These are phyloP conservation scores for Penicillium robsamsonii DNA, from an alignment of 495 filamentous ascomycete species.

Conservation along the genomic window DNA sequence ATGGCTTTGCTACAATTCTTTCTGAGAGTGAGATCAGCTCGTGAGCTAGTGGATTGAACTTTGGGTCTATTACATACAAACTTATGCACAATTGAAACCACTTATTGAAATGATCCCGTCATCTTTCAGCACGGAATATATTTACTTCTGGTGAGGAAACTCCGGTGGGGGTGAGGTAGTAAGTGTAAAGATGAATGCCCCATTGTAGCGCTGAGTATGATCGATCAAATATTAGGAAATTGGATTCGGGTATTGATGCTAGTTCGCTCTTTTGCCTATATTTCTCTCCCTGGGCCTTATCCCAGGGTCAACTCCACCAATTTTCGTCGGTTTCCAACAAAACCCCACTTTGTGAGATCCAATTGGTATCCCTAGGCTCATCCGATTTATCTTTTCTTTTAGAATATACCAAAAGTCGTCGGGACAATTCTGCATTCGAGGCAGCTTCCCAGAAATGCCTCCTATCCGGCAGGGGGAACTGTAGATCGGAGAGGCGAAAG, in stretches of 20 bases:
- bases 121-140: background rate
- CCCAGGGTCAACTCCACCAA: background rate
- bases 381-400: background rate
- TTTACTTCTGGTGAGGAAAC: constrained; percentile 12
- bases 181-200: background rate
- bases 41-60: background rate
- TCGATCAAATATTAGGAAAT: background rate
- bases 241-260: background rate
- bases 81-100: background rate
- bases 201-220: background rate
- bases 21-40: constrained; percentile 15
- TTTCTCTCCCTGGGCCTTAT: background rate
- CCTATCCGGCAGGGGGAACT: background rate
- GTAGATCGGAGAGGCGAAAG: background rate
- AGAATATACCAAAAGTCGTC: background rate
- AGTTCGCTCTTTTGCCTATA: background rate
- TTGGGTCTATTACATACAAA: background rate
- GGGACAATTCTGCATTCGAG: background rate
- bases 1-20: constrained; percentile 49
- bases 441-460: background rate
- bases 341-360: background rate
- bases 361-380: background rate
- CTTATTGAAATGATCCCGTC: background rate
- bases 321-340: background rate
- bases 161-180: background rate